Evolutionary conservation across 805 yeast species (phyloP), one percentile per base, ranked within the genome.

Genomic region (Candida insectorum): DNA sequence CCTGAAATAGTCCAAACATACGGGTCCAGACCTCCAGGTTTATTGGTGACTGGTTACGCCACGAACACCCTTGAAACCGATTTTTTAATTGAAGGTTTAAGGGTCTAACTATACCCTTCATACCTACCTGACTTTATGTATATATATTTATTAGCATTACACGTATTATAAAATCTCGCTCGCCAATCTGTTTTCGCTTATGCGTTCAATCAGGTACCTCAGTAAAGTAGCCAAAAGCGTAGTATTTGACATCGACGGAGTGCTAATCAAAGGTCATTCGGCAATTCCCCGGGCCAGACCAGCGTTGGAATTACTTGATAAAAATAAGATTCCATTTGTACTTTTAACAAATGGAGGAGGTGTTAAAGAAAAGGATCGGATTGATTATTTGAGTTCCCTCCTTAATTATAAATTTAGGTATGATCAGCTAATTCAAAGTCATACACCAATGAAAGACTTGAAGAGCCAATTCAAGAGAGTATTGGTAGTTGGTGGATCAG

Each of bases 291-390:
- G 66, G 27, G 96, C 95, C 2, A 62, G 61, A 9, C 69, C 68
- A 12, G 83, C 95, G 0, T 60, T 85, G 19, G 53, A 65, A 29
- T 52, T 75, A 12, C 62, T 89, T 28, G 63, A 79, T 27, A 42
- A 67, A 6, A 51, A 69, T 15, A 67, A 71, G 13, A 64, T 87
- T 5, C 96, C 97, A 1, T 89, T 77, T 61, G 76, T 87, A n/a
- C 52, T 89, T 26, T 66, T 89, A 52, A 88, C 96, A 6, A 88
- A 89, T 54, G 96, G 97, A 13, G 96, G 96, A 5, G 96, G 97
- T 2, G 71, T 71, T 20, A 58, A 73, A 9, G 97, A 88, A 49
- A 40, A 49, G 4, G 70, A 66, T n/a, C 64, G 95, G 27, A 77
- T 79, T 2, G 30, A 40, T 4, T 36, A 33, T 18, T 30, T 50